A percentile compares a stretch with the other conserved stretches of the same genome.
Evolutionary conservation across 306 rosid species (phyloP).

Genomic region (Pueraria montana): DNA sequence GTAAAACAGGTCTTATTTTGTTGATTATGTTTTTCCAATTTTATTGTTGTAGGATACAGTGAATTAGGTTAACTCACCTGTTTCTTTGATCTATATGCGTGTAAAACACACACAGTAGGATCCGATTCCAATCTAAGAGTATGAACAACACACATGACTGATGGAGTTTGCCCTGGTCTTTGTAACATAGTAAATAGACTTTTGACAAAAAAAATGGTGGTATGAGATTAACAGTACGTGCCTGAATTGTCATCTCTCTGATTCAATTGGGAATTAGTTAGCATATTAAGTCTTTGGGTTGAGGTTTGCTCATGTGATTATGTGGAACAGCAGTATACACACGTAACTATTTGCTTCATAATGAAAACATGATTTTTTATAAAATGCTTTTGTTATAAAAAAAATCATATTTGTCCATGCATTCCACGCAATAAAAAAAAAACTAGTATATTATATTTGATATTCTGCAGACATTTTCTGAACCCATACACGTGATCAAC

Average conservation of each 20-base stretch:
- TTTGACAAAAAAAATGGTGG: neutral
- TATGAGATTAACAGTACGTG: neutral
- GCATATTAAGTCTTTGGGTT: slow-evolving; percentile 17
- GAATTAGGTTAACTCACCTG: slow-evolving; percentile 4
- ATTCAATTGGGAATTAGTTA: slow-evolving; percentile 14
- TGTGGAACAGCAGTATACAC: neutral
- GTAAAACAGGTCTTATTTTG: slow-evolving; percentile 82
- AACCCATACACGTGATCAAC: too few species aligned
- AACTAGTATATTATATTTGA: too few species aligned
- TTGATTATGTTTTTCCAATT: slow-evolving; percentile 27
- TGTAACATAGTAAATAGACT: neutral
- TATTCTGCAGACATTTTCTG: too few species aligned
- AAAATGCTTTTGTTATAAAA: too few species aligned
- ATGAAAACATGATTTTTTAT: slow-evolving; percentile 15
- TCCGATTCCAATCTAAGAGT: slow-evolving; percentile 19
- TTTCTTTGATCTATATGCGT: neutral
- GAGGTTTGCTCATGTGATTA: slow-evolving; percentile 27
- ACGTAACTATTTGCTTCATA: neutral
- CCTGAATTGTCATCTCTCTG: neutral
- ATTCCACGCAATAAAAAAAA: too few species aligned
- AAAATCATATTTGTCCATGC: too few species aligned
- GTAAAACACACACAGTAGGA: neutral
- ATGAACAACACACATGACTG: slow-evolving; percentile 6
- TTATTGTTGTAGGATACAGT: slow-evolving; percentile 21
- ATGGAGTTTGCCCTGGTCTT: too few species aligned